A percentile compares a stretch with the other conserved stretches of the same genome.
Conservation (phyloP, 2,329 filamentous ascomycete species). For the Dryadomyces quercivorus region DNA sequence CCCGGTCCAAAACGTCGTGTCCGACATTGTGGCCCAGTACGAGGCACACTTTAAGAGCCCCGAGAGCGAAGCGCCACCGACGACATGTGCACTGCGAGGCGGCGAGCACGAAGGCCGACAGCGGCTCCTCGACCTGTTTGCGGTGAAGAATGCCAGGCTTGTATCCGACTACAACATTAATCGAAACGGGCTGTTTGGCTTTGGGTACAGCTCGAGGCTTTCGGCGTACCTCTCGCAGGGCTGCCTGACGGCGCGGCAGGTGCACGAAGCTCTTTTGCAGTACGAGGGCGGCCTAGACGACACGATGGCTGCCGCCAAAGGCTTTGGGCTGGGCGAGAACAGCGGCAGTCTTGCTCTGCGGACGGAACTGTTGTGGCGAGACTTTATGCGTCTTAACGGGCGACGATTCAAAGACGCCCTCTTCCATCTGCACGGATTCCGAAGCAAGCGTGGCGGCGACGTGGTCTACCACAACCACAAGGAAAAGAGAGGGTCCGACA, state of each 20-base stretch:
- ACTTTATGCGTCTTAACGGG: constrained; percentile 69
- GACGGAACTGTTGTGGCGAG: constrained; percentile 65
- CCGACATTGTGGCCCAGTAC: constrained; percentile 15
- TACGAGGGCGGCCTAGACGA: constrained; percentile 53
- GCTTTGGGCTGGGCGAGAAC: constrained; percentile 60
- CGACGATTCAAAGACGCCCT: constrained; percentile 55
- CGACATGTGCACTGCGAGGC: constrained; percentile 55
- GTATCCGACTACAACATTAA: constrained; percentile 57
- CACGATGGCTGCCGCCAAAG: constrained; percentile 27
- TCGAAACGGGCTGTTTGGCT: constrained; percentile 57
- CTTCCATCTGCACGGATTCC: constrained; percentile 54
- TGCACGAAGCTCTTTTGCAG: constrained; percentile 53
- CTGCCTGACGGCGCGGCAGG: constrained; percentile 58
- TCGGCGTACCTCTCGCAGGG: constrained; percentile 63
- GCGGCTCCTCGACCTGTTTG: constrained; percentile 48
- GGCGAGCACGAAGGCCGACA: constrained; percentile 50
- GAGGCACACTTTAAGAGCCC: constrained; percentile 15
- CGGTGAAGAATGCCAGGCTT: constrained; percentile 31
- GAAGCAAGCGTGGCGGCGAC: constrained; percentile 14
- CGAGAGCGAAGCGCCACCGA: constrained; percentile 26
- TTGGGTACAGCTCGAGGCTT: constrained; percentile 64
- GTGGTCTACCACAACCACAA: background rate
- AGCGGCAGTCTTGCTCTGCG: constrained; percentile 57
- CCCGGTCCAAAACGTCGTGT: constrained; percentile 42
- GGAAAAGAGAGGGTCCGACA: background rate